A percentile compares a stretch with the other conserved stretches of the same genome.
phyloP scores from a whole-genome alignment of 1,139 yeast species.

The Pichia sp. region DNA sequence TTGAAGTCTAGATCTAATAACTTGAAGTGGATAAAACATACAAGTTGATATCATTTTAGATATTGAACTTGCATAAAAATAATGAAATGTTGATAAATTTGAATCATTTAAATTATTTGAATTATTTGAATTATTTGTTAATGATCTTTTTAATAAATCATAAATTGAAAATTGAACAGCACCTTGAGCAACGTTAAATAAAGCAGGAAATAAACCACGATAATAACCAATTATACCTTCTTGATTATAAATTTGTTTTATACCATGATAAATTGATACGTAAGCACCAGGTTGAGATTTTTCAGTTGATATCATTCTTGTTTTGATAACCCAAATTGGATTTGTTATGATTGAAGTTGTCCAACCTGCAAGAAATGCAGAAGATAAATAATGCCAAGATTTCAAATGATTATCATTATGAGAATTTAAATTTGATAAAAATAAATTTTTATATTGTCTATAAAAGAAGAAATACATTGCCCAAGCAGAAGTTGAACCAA shows the following conservation, averaged over 20 bases:
- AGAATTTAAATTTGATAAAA: slow-evolving; percentile 5
- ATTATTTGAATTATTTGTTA: not conserved
- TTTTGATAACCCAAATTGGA: slow-evolving; percentile 90
- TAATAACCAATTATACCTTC: slow-evolving; percentile 76
- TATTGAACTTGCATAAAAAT: slow-evolving; percentile 55
- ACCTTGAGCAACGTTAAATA: slow-evolving; percentile 82
- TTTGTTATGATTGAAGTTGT: slow-evolving; percentile 73
- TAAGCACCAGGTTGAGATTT: slow-evolving; percentile 46
- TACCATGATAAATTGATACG: slow-evolving; percentile 51
- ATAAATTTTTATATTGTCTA: slow-evolving; percentile 44
- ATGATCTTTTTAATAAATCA: slow-evolving; percentile 53
- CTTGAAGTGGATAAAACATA: slow-evolving; percentile 78
- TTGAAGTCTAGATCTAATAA: slow-evolving; percentile 73
- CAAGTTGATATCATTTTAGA: slow-evolving; percentile 68
- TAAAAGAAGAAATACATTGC: slow-evolving; percentile 76
- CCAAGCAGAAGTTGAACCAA: slow-evolving; percentile 89
- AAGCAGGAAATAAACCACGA: slow-evolving; percentile 77
- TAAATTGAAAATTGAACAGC: slow-evolving; percentile 83
- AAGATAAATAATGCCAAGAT: slow-evolving; percentile 38
- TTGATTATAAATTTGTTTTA: slow-evolving; percentile 39
- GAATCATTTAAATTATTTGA: slow-evolving; percentile 16
- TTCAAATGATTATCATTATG: slow-evolving; percentile 21
- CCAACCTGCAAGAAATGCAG: slow-evolving; percentile 67
- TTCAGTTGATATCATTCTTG: slow-evolving; percentile 68
- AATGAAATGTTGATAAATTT: slow-evolving; percentile 46